Percentiles rank a stretch among this genome's conserved stretches.
phyloP scores from a whole-genome alignment of 345 rosid genomes.

The sweet orange (Citrus sinensis) region DNA sequence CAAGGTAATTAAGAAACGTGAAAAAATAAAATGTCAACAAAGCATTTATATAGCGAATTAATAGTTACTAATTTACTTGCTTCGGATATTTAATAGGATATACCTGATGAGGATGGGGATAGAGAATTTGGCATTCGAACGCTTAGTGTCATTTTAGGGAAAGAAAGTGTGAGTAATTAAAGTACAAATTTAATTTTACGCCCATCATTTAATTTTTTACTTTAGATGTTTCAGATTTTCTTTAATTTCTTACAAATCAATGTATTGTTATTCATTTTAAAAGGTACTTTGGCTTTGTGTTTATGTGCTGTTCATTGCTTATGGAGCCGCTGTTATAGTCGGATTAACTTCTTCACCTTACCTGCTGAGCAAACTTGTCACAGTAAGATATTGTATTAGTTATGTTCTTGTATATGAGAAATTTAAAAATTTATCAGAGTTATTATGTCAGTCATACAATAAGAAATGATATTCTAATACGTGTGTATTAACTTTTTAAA shows the following conservation, averaged over 20 bases:
- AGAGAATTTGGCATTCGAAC: constrained; percentile 27
- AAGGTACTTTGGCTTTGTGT: constrained; percentile 33
- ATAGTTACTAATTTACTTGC: no score
- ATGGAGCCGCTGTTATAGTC: constrained; percentile 17
- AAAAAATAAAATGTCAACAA: no score
- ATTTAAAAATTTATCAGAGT: no score
- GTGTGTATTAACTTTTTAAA: no score
- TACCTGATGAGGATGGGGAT: constrained; percentile 39
- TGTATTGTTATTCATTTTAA: neutral
- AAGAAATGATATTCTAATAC: no score
- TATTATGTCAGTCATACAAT: rapidly evolving
- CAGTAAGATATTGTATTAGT: neutral
- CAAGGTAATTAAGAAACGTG: constrained; percentile 21
- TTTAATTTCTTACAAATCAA: no score
- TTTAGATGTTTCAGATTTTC: no score
- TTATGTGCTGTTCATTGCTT: constrained; percentile 23
- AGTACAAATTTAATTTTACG: neutral
- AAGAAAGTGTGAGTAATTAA: constrained; percentile 20
- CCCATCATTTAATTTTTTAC: no score
- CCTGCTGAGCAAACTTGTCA: constrained; percentile 17
- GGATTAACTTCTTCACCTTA: constrained; percentile 23
- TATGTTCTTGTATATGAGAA: no score
- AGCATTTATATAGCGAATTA: no score
- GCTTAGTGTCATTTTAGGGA: constrained; percentile 21
- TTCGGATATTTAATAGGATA: constrained; percentile 22